A percentile compares a stretch with the other conserved stretches of the same genome.
Evolutionary conservation across 441 rosid genomes (phyloP).

Genomic region (Erodium texanum): DNA sequence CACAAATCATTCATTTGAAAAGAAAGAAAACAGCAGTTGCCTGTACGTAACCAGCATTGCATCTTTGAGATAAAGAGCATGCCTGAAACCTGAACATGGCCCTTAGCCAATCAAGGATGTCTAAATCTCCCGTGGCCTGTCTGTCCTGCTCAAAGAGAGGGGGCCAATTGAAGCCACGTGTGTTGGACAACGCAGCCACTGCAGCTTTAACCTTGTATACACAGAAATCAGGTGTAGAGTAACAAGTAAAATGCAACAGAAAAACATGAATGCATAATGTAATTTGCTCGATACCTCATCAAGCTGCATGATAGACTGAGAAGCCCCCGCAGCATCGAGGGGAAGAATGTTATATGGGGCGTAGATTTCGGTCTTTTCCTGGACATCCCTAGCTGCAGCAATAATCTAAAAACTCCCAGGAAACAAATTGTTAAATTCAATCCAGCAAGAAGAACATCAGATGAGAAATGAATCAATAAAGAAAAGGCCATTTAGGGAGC

Average conservation of each 20-base stretch:
- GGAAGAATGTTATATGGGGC: constrained; percentile 98
- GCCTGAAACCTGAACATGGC: constrained; percentile 99
- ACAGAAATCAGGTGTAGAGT: background rate
- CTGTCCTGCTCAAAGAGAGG: constrained; percentile 66
- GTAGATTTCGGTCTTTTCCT: constrained; percentile 89
- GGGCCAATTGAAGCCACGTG: constrained; percentile 86
- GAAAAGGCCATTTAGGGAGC: background rate
- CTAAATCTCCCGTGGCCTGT: constrained; percentile 78
- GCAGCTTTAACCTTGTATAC: constrained; percentile 35
- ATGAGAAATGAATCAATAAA: background rate
- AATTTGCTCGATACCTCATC: constrained; percentile 52
- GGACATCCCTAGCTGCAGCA: constrained; percentile 95
- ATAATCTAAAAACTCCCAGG: constrained; percentile 53
- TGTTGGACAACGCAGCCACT: constrained; percentile 80
- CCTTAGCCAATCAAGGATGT: constrained; percentile 93
- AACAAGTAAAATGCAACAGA: background rate
- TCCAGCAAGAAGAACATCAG: constrained; percentile 10
- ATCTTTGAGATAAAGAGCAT: constrained; percentile 24
- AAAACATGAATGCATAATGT: background rate
- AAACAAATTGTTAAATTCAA: constrained; percentile 12
- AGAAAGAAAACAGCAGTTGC: background rate
- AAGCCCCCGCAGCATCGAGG: constrained; percentile 82
- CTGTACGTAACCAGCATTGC: background rate
- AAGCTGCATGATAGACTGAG: constrained; percentile 88
- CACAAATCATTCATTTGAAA: constrained; percentile 10